Base-by-base conservation (phyloP, 2,329 filamentous ascomycete genomes). In the Teratosphaeria gauchensis region DNA sequence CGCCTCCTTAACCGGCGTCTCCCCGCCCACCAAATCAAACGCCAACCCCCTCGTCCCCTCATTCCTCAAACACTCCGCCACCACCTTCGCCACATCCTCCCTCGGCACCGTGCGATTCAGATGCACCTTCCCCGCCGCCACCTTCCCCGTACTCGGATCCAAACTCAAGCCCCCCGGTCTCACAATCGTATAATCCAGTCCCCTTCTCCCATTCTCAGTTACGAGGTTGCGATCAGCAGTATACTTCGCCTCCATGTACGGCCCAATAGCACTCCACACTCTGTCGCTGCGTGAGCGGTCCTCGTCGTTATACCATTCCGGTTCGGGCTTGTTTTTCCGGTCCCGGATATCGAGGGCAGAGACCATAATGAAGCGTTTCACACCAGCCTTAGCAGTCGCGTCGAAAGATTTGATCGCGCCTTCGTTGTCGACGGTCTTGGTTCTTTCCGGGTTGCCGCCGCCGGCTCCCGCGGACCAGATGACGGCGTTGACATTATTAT, bases 361-460 rank as follows among this genome's bases (percentile, higher is more conserved):
- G 56, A 89, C 76, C 64, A 88, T 79, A 54, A 89, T 77, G 73
- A 87, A 88, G 60, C 83, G 81, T 30, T 66, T 82, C 61, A 87
- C 75, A 0, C 82, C 78, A 0, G 78, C 77, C 7, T 78, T 71
- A 21, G 81, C 79, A 0, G 84, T 78, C 4, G 85, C 84, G 55
- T 80, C 78, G 73, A 87, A 81, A 68, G 85, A 84, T 68, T 83
- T 77, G 51, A 80, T 79, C 9, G 84, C 85, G 2, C 85, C 85
- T 65, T 88, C 84, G 48, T 81, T 77, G 70, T 87, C 84, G 56
- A 87, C 78, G 54, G 78, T 77, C 65, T 78, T 78, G 1, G 83
- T 86, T 65, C 82, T 69, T 16, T 82, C 78, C 0, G 82, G 70
- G 1, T 77, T 81, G 53, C 70, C 65, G 62, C 64, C 59, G 58